Percentiles rank a stretch among this genome's conserved stretches.
phyloP scores from a whole-genome alignment of 2,329 filamentous ascomycete genomes.

The Arthrinium puccinioides region DNA sequence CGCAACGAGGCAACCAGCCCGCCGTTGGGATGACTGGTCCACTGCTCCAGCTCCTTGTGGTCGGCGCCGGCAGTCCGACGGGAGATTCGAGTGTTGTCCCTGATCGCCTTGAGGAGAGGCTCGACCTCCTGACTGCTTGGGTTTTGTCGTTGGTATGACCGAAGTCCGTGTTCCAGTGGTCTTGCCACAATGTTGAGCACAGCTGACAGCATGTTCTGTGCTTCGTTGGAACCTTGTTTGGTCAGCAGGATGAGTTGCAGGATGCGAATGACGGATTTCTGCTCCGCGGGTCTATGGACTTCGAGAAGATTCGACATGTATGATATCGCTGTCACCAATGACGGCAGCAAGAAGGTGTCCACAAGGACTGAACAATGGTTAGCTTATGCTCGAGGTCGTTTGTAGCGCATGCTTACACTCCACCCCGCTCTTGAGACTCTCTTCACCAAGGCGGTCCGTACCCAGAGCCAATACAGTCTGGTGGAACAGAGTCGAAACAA shows the following conservation, averaged over 20 bases:
- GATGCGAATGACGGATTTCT: slow-evolving; percentile 63
- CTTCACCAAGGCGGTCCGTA: slow-evolving; percentile 57
- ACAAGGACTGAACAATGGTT: slow-evolving; percentile 53
- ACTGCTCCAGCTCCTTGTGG: slow-evolving; percentile 61
- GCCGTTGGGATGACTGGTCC: slow-evolving; percentile 47
- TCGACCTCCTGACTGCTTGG: slow-evolving; percentile 64
- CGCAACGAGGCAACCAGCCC: slow-evolving; percentile 53
- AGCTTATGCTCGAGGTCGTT: no score
- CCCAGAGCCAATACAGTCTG: slow-evolving; percentile 66
- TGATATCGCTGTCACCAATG: slow-evolving; percentile 63
- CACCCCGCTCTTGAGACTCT: slow-evolving; percentile 65
- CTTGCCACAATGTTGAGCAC: slow-evolving; percentile 67
- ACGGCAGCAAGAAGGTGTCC: slow-evolving; percentile 74
- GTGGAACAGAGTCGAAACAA: slow-evolving; percentile 70
- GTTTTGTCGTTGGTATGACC: slow-evolving; percentile 58
- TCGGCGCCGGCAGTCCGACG: slow-evolving; percentile 56
- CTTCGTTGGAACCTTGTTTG: slow-evolving; percentile 63
- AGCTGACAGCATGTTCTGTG: slow-evolving; percentile 60
- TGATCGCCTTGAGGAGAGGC: slow-evolving; percentile 59
- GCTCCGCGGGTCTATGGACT: slow-evolving; percentile 54
- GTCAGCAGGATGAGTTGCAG: slow-evolving; percentile 67
- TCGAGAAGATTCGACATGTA: slow-evolving; percentile 67
- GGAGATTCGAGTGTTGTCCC: slow-evolving; percentile 48
- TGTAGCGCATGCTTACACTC: slow-evolving; percentile 58
- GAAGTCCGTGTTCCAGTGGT: slow-evolving; percentile 59